Percentiles rank a stretch among this genome's conserved stretches.
phyloP scores from a whole-genome alignment of 208 protist species.

The Naegleria lovaniensis region DNA sequence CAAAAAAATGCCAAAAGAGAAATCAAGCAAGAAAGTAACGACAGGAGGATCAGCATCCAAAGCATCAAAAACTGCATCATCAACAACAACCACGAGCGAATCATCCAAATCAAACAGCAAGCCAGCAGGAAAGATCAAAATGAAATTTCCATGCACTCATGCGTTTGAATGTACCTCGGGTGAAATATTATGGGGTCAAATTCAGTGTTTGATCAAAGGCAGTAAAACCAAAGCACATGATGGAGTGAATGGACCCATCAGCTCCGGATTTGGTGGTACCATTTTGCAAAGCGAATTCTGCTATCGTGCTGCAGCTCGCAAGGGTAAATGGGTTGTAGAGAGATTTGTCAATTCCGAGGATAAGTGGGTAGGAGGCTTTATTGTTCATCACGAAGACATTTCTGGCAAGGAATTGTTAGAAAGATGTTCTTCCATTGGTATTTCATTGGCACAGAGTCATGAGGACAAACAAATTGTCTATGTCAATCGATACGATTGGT shows the following conservation, averaged over 20 bases:
- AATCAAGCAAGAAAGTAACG: too few species aligned
- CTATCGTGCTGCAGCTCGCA: neutral
- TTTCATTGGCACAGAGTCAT: neutral
- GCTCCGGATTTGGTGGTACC: neutral
- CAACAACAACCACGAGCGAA: too few species aligned
- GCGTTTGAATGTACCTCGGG: neutral
- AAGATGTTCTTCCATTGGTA: neutral
- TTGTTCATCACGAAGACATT: conserved; percentile 3
- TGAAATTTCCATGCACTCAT: neutral
- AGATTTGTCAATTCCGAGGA: neutral
- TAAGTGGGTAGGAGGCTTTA: neutral
- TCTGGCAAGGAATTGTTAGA: neutral
- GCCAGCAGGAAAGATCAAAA: neutral
- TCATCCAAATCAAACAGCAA: neutral
- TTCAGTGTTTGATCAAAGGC: neutral
- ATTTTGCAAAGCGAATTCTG: neutral
- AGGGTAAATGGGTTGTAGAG: neutral
- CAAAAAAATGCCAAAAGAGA: too few species aligned
- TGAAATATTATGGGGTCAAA: neutral
- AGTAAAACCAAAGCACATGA: neutral
- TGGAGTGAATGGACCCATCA: neutral
- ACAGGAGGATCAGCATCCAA: too few species aligned
- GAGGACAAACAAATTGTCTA: neutral
- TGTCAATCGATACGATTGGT: neutral
- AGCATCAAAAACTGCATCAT: too few species aligned